These are phyloP conservation scores for Pseudoscleropodium purum DNA, from an alignment of 225 moss, liverwort and hornwort genomes.

Conservation along the genomic window DNA sequence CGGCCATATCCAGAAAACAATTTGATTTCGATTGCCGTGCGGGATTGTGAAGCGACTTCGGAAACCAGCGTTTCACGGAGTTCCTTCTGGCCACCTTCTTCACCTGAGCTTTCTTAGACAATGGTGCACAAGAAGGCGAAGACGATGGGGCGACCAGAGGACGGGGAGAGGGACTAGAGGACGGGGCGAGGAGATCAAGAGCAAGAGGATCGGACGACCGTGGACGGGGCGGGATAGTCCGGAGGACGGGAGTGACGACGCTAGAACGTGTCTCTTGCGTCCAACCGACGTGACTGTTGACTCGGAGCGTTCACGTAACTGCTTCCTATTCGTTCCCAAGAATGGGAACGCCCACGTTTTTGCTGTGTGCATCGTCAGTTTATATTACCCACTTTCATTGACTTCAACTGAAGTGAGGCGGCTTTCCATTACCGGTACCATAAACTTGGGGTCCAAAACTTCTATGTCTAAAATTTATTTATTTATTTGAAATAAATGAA, in stretches of 20 bases:
- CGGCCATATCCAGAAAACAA: background rate
- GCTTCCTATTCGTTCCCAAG: background rate
- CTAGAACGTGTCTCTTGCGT: background rate
- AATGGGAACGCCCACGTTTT: background rate
- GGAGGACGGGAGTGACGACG: background rate
- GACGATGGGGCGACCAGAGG: background rate
- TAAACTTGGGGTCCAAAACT: too few species aligned
- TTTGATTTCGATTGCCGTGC: background rate
- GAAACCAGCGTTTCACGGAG: background rate
- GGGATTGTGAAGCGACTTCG: background rate
- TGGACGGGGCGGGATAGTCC: background rate
- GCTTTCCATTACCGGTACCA: background rate
- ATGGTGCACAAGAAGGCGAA: background rate
- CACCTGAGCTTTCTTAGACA: background rate
- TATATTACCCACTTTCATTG: background rate
- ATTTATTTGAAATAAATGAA: too few species aligned
- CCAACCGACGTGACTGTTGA: constrained; percentile 21
- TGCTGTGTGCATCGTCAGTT: background rate
- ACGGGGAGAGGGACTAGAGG: background rate
- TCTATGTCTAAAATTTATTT: background rate
- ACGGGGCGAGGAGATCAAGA: too few species aligned
- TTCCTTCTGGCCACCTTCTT: background rate
- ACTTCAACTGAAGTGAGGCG: background rate
- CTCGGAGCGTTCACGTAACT: background rate
- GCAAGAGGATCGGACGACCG: background rate